phyloP scores from a whole-genome alignment of 495 filamentous ascomycete species.

The Lineolata rhizophorae region DNA sequence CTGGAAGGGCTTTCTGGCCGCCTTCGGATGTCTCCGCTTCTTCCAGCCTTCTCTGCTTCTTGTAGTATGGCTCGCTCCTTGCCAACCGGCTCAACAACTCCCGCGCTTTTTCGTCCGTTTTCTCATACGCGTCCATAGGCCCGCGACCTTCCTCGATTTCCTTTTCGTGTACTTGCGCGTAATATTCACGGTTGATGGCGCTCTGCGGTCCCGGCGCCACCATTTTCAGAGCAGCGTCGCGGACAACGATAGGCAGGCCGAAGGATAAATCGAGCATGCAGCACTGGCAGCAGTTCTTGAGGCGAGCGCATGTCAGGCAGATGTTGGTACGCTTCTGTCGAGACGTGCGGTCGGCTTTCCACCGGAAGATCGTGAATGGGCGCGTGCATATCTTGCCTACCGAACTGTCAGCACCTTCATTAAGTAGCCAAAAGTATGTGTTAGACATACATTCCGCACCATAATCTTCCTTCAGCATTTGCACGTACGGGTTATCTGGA shows the following conservation, averaged over 20 bases:
- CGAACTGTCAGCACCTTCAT: no score
- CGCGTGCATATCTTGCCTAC: constrained; percentile 76
- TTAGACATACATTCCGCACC: constrained; percentile 39
- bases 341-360: constrained; percentile 75
- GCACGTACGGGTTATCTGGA: constrained; percentile 90
- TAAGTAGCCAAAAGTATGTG: no score
- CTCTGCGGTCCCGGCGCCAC: constrained; percentile 79
- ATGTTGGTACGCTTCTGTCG: constrained; percentile 76
- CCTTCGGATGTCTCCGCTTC: constrained; percentile 26
- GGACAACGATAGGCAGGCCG: constrained; percentile 75
- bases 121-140: constrained; percentile 73
- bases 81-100: constrained; percentile 71
- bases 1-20: constrained; percentile 23
- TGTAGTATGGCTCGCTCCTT: constrained; percentile 83
- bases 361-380: constrained; percentile 87
- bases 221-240: constrained; percentile 96
- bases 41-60: constrained; percentile 51
- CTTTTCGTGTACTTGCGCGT: constrained; percentile 88
- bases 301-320: constrained; percentile 81
- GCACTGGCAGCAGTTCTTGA: constrained; percentile 96
- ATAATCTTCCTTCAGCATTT: constrained; percentile 93
- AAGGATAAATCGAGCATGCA: constrained; percentile 97
- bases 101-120: constrained; percentile 86
- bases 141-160: constrained; percentile 75
- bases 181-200: constrained; percentile 87